Evolutionary conservation across 2,329 filamentous ascomycete genomes (phyloP), one percentile per base, ranked within the genome.

Genomic region (Aspergillus thermomutatus): DNA sequence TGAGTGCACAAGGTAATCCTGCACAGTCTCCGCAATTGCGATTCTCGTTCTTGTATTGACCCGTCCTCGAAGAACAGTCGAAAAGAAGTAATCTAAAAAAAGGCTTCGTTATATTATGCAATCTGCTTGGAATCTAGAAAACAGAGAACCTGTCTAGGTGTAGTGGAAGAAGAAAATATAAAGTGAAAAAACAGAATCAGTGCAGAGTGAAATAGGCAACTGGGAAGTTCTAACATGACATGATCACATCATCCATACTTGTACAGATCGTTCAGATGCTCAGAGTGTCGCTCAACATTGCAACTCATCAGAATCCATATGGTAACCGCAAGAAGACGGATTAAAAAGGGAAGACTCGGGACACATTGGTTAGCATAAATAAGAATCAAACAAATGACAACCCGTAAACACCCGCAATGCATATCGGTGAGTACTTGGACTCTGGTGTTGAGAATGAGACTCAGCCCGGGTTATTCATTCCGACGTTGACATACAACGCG

Each of bases 201-300:
- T 19, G 41, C n/a, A 45, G 10, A 11, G 41, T 19, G 41, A 45
- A 19, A 23, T 8, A 21, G 19, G 41, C 10, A 14, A 21, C 23
- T 25, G 21, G 49, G 48, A 49, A 43, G 57, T 51, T 64, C 58
- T 64, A 63, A 53, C 26, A 59, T 55, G 55, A 56, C 59, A 63
- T 64, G 60, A 46, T 61, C 60, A 56, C 59, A 59, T 64, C 51
- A 60, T 56, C 60, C 61, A 60, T 63, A 63, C 59, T 61, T 56
- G 48, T 62, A 64, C 59, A 63, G 52, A 63, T 40, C 49, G 17
- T 50, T 26, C 28, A 50, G 28, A 50, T 50, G 49, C 49, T 21
- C 19, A 50, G 23, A 19, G 23, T 27, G 28, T 40, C 34, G 49
- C 19, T 50, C 19, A 50, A 50, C 17, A 27, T 46, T 46, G 43